Base-by-base conservation (phyloP, 306 rosid genomes). In the Senna tora region DNA sequence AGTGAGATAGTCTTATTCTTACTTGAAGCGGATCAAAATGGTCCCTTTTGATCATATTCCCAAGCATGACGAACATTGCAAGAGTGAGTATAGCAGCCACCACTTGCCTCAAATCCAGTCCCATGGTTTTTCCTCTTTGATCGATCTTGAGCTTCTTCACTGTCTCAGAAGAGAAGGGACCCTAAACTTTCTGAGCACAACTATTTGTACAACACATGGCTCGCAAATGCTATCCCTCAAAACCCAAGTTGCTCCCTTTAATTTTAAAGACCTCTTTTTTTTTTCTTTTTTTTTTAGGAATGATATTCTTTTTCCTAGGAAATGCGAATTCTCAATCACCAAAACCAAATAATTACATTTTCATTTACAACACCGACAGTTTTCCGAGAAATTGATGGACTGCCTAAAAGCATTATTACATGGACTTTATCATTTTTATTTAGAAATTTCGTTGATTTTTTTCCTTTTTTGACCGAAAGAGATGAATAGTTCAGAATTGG, bases 11-110 rank as follows among this genome's bases (percentile, higher is more conserved):
- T 68, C 67, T 75, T 7, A 2, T 13, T 68, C 67, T 75, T 81
- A 91, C 92, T 51, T 82, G 73, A 53, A 74, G 75, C 57, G 89
- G 73, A 79, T 91, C 90, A 75, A 91, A 88, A 79, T 91, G 92
- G 82, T 91, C 96, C 64, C 91, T 84, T 73, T 91, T 88, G 86
- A 88, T 88, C 97, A 91, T 91, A 68, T 88, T 78, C 11, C 89
- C 97, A 67, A 91, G 97, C 97, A 91, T 91, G 30, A 91, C 84
- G 80, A 91, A 91, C 97, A 91, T 91, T 21, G 92, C 77, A 53
- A 91, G 59, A 4, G 97, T 91, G 53, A 91, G 85, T 4, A 88
- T 68, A 15, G 87, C 96, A 17, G 97, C 97, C 67, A 91, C 90
- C 12, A 91, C 92, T 82, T 91, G 97, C 84, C 92, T 88, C 91